Base-by-base conservation (phyloP, 2,329 filamentous ascomycete genomes). In the Penicillium sp. region DNA sequence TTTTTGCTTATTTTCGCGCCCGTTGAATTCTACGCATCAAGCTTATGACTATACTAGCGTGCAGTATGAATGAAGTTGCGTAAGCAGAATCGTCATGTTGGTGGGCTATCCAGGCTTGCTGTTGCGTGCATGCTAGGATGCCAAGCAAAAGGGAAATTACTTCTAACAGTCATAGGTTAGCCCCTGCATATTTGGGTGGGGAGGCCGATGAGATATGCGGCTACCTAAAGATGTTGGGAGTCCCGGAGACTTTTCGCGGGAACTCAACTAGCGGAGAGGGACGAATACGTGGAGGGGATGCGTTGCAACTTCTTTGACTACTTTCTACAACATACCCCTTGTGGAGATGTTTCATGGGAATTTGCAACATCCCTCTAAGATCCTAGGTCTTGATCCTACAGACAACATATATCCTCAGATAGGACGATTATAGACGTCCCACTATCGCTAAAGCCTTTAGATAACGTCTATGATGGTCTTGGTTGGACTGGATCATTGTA, bases 31-130 rank as follows among this genome's bases (percentile, higher is more conserved):
- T n/a, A 32, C 13, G 24, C 42, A 40, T n/a, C 9, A n/a, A 20
- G 37, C 24, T 18, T 20, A 22, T 31, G 8, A 4, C 10, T 9
- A 35, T 22, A 22, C 31, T 47, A 50, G 54, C 48, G 48, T 38
- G 10, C 16, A 18, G 26, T 9, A 31, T 20, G 14, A 37, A 39
- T 13, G 9, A 34, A 46, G 56, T 54, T 65, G 63, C 63, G 63
- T 65, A 61, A 65, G 57, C 62, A 5, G 37, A 65, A 61, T 59
- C 63, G 63, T 64, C 63, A 65, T 55, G 42, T 52, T 37, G 39
- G 45, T 24, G 45, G 54, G 24, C 38, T 37, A 22, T 46, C n/a
- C 26, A 34, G 43, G 50, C 55, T 45, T 29, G 9, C 38, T 26
- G 44, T 34, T 43, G 16, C 38, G 39, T 38, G 31, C 26, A 39